A percentile compares a stretch with the other conserved stretches of the same genome.
phyloP scores from a whole-genome alignment of 2,329 filamentous ascomycete genomes.

The Coniochaeta sp. region DNA sequence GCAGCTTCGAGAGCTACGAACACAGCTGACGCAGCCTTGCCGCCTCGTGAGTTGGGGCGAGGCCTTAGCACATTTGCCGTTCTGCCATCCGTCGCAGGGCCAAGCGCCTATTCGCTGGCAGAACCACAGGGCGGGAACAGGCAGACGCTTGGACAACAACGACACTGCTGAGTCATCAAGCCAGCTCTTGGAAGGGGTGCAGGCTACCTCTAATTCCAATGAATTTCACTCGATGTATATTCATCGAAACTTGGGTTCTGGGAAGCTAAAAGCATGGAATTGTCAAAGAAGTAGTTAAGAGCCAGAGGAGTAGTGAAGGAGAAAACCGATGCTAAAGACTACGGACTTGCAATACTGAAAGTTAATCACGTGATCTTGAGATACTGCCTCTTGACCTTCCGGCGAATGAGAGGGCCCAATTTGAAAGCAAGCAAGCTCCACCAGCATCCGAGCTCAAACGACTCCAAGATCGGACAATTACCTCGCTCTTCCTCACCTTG shows the following conservation, averaged over 20 bases:
- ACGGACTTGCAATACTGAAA: no score
- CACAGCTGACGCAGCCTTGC: conserved; percentile 12
- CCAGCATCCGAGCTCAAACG: conserved; percentile 1
- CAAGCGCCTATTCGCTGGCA: not conserved
- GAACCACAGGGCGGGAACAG: conserved; percentile 5
- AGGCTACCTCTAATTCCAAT: no score
- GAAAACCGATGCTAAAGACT: no score
- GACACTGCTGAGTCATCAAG: not conserved
- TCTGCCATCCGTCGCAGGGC: no score
- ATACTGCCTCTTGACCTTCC: not conserved
- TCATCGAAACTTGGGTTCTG: no score
- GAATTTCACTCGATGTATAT: no score
- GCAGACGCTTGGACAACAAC: not conserved
- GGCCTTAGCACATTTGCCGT: not conserved
- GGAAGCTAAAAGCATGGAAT: no score
- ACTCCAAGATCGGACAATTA: not conserved
- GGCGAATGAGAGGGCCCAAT: not conserved
- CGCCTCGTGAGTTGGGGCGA: conserved; percentile 6
- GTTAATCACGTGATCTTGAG: not conserved
- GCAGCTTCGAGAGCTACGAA: not conserved
- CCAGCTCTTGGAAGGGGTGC: no score
- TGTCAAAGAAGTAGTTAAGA: no score
- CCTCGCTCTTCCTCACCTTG: not conserved
- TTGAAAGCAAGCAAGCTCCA: not conserved
- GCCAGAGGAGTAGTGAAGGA: no score